phyloP scores from a whole-genome alignment of 1,284 basidiomycete genomes.

The Anthracocystis walkeri region DNA sequence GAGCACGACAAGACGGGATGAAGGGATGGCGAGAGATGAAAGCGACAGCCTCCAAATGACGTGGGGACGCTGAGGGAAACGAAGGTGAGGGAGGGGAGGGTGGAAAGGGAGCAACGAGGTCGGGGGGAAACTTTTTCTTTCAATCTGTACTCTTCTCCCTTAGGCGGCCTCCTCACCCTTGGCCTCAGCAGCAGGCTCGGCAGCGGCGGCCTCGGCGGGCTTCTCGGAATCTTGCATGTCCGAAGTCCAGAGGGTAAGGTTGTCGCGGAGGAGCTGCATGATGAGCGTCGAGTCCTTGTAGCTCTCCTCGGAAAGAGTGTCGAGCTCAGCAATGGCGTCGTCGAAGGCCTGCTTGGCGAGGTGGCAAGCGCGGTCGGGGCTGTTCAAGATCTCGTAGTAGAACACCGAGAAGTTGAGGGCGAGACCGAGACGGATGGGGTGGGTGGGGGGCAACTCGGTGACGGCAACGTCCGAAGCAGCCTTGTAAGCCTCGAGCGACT shows the following conservation, averaged over 20 bases:
- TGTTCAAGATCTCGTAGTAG: constrained; percentile 99
- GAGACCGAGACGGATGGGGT: constrained; percentile 98
- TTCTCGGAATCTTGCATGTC: constrained; percentile 79
- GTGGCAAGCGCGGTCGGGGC: constrained; percentile 98
- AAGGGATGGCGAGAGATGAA: constrained; percentile 36
- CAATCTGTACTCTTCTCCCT: constrained; percentile 34
- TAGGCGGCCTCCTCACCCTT: constrained; percentile 69
- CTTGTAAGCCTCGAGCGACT: constrained; percentile 99
- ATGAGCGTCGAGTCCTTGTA: constrained; percentile 94
- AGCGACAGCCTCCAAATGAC: constrained; percentile 51
- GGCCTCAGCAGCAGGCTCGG: constrained; percentile 62
- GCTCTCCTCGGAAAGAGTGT: constrained; percentile 98
- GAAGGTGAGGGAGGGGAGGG: constrained; percentile 3
- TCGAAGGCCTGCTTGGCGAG: constrained; percentile 99
- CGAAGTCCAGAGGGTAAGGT: constrained; percentile 94
- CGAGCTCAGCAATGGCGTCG: constrained; percentile 99
- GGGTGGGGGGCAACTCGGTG: constrained; percentile 96
- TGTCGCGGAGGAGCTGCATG: constrained; percentile 99
- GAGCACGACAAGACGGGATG: constrained; percentile 13
- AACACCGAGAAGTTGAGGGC: constrained; percentile 99
- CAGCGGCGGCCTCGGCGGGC: constrained; percentile 66
- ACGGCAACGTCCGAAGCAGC: constrained; percentile 97
- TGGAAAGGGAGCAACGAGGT: constrained; percentile 16
- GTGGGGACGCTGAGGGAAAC: constrained; percentile 27
- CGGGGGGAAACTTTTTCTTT: constrained; percentile 40